Conservation (phyloP, 495 filamentous ascomycete species). For the Penicillium mononematosum region DNA sequence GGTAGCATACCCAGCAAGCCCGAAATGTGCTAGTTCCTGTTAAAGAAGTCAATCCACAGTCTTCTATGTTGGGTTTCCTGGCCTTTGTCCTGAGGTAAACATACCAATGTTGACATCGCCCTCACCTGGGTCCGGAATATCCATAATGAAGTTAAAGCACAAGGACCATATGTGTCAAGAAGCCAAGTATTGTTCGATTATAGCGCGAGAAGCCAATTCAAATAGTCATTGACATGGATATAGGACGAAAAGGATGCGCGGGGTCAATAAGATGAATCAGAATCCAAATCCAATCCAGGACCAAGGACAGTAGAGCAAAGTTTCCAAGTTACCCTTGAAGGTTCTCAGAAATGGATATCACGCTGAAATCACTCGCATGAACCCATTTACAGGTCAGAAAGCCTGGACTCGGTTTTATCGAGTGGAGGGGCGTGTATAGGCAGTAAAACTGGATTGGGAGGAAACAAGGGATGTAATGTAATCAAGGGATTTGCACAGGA, state of each 20-base stretch:
- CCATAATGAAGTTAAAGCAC: slow-evolving; percentile 21
- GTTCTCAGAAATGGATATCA: neutral
- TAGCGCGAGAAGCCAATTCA: slow-evolving; percentile 16
- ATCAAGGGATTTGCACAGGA: neutral
- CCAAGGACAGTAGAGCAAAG: neutral
- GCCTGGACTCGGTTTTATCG: neutral
- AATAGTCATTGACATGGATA: slow-evolving; percentile 8
- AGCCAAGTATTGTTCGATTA: neutral
- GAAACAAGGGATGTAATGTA: slow-evolving; percentile 20
- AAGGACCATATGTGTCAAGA: slow-evolving; percentile 4
- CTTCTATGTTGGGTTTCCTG: neutral
- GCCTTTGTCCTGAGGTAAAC: slow-evolving; percentile 2
- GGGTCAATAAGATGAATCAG: slow-evolving; percentile 4
- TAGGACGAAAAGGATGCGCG: neutral
- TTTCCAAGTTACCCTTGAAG: neutral
- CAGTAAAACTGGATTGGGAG: neutral
- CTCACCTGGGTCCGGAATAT: slow-evolving; percentile 29
- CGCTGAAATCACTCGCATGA: slow-evolving; percentile 4
- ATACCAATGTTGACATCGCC: slow-evolving; percentile 35
- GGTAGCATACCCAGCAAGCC: slow-evolving; percentile 32
- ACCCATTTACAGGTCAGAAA: slow-evolving; percentile 21
- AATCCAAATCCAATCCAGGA: neutral
- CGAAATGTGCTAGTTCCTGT: slow-evolving; percentile 28
- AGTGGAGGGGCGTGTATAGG: neutral
- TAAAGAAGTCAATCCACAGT: neutral